A percentile compares a stretch with the other conserved stretches of the same genome.
phyloP scores from a whole-genome alignment of 306 rosid genomes.

The Glycine soja region DNA sequence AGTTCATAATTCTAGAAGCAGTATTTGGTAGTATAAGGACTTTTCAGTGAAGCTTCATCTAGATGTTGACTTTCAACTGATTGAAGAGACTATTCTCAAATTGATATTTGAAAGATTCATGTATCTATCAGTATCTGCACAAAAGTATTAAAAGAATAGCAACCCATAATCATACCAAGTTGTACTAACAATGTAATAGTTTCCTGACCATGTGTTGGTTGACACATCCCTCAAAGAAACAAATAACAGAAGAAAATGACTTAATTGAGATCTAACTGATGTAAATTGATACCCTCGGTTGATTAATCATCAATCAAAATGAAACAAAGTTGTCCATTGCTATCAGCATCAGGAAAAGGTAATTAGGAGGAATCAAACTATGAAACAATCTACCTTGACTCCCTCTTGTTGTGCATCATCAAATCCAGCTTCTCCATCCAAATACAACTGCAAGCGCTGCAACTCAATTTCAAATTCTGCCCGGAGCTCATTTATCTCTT shows the following conservation, averaged over 20 bases:
- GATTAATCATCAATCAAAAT: background rate
- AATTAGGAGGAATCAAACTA: constrained; percentile 15
- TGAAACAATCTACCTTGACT: constrained; percentile 55
- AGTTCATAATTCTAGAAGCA: constrained; percentile 8
- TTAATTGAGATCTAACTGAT: background rate
- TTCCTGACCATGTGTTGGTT: too few relatives aligned
- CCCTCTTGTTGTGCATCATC: constrained; percentile 50
- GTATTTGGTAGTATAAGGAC: constrained; percentile 34
- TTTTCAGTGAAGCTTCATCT: constrained; percentile 12
- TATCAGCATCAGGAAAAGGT: background rate
- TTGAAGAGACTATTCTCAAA: constrained; percentile 30
- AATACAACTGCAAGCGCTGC: constrained; percentile 70
- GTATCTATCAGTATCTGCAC: background rate
- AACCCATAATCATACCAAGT: too few relatives aligned
- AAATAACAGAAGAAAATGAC: background rate
- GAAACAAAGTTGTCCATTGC: background rate
- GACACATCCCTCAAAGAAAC: too few relatives aligned
- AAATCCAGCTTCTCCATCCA: constrained; percentile 64
- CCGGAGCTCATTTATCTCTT: constrained; percentile 71
- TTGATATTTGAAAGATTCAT: constrained; percentile 32
- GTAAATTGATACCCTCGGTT: background rate
- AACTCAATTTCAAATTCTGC: constrained; percentile 82
- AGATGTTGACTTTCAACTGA: constrained; percentile 20
- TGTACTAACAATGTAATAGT: background rate
- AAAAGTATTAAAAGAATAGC: background rate